phyloP scores from a whole-genome alignment of 2,329 filamentous ascomycete species.

The Beauveria sp. region DNA sequence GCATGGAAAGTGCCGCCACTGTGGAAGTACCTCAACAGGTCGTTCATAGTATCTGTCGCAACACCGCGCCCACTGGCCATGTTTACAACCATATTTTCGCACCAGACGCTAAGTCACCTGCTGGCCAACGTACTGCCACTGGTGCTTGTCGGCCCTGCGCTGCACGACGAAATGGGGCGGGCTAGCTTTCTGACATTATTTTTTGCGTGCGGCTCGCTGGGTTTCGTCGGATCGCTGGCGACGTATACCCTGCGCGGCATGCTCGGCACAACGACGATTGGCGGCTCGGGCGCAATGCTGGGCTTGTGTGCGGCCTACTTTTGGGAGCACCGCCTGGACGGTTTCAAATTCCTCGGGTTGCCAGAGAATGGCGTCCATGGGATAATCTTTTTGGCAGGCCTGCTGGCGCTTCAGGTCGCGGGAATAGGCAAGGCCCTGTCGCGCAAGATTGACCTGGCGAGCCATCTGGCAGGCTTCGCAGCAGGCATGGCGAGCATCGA shows the following conservation, averaged over 20 bases:
- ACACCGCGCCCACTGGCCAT: slow-evolving; percentile 55
- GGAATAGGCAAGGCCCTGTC: slow-evolving; percentile 34
- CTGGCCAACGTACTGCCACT: slow-evolving; percentile 57
- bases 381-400: slow-evolving; percentile 43
- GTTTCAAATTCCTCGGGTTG: slow-evolving; percentile 49
- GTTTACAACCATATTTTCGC: slow-evolving; percentile 61
- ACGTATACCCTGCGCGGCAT: slow-evolving; percentile 38
- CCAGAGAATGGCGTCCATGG: slow-evolving; percentile 51
- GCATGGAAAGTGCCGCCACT: slow-evolving; percentile 57
- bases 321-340: slow-evolving; percentile 48
- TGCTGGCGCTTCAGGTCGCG: slow-evolving; percentile 42
- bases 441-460: slow-evolving; percentile 41
- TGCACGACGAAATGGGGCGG: slow-evolving; percentile 65
- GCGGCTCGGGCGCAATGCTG: slow-evolving; percentile 58
- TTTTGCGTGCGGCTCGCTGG: slow-evolving; percentile 48
- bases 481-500: slow-evolving; percentile 37
- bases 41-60: slow-evolving; percentile 57
- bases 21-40: slow-evolving; percentile 60
- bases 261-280: slow-evolving; percentile 46
- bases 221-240: slow-evolving; percentile 50
- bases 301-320: slow-evolving; percentile 57
- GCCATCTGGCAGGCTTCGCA: slow-evolving; percentile 45
- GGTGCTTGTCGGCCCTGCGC: slow-evolving; percentile 55
- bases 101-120: slow-evolving; percentile 55
- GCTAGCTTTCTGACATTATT: slow-evolving; percentile 63